A percentile compares a stretch with the other conserved stretches of the same genome.
These are phyloP conservation scores for Paralagenidium karlingii DNA, from an alignment of 352 stramenopile species.

Conservation along the genomic window DNA sequence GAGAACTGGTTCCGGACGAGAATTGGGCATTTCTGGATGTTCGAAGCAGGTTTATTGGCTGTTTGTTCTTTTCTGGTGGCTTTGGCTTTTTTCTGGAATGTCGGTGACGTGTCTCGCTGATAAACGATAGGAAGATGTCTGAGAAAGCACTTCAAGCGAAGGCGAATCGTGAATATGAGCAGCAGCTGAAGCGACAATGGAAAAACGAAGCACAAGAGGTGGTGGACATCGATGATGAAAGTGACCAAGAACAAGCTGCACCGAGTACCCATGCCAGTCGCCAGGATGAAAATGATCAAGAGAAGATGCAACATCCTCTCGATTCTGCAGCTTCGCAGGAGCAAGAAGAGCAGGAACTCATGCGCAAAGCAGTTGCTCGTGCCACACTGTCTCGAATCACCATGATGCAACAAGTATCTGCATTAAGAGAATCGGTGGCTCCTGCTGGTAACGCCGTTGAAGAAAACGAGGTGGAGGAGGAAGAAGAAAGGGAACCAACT, in stretches of 20 bases:
- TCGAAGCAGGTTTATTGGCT: conserved; percentile 28
- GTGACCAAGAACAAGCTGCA: neutral
- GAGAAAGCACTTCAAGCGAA: conserved; percentile 70
- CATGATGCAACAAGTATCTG: neutral
- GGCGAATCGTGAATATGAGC: conserved; percentile 59
- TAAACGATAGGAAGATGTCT: conserved; percentile 38
- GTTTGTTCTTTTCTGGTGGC: neutral
- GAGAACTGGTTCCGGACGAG: conserved; percentile 57
- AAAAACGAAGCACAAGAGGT: conserved; percentile 2
- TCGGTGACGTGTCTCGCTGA: too few species aligned
- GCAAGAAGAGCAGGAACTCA: neutral
- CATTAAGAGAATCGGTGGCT: neutral
- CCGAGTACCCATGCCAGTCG: neutral
- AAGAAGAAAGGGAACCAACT: conserved; percentile 53
- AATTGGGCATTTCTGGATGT: conserved; percentile 77
- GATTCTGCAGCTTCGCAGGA: neutral
- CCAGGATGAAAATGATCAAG: conserved; percentile 5
- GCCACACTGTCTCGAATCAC: conserved; percentile 38
- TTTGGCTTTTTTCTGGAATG: conserved; percentile 2
- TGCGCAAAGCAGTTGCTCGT: conserved; percentile 23
- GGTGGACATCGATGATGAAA: neutral
- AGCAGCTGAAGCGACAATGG: conserved; percentile 37
- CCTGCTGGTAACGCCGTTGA: conserved; percentile 5
- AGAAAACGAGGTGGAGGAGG: conserved; percentile 25
- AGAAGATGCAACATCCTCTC: neutral